Base-by-base conservation (phyloP, 495 filamentous ascomycete species). In the Xeromyces bisporus region DNA sequence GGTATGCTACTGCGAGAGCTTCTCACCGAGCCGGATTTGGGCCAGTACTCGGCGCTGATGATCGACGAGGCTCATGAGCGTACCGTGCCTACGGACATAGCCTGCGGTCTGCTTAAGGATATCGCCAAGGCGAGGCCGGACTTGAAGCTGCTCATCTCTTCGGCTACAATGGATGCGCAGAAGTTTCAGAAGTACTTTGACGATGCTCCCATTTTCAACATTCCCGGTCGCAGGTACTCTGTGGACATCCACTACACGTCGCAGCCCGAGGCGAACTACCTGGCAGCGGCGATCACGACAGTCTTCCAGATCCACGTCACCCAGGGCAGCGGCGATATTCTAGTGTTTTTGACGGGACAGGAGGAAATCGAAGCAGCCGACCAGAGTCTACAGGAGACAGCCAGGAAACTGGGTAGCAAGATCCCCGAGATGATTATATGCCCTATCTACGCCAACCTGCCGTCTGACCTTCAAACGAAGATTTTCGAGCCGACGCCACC, bases 41-140 rank as follows among this genome's bases (percentile, higher is more conserved):
- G 75, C 7, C 71, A 69, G n/a, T 96, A 96, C 46, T 77, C 82
- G 0, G 80, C 77, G 2, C 46, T 97, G 38, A 93, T 97, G 79
- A 87, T 97, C 38, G 89, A 97, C 46, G 89, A 97, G 49, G 89
- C 91, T 11, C 89, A 97, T 67, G 89, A 97, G 48, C 66, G 89
- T 40, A 93, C 82, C 0, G 65, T 96, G 7, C 71, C 80, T 25
- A 93, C 91, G 1, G 89, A 97, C 51, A 84, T 97, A 43, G 63
- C 94, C 3, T 71, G 92, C 34, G 85, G 81, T 18, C 64, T 97
- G 20, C 67, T 93, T 28, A 96, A 96, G 48, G 89, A 96, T 61
- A 75, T 96, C 35, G 78, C 82, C 8, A 67, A 83, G 35, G 78
- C 77, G 28, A 62, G 87, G 15, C 81, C 83, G 14, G 89, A 96